Base-by-base conservation (phyloP, 140 eudicot species). In the Anethum foeniculum region DNA sequence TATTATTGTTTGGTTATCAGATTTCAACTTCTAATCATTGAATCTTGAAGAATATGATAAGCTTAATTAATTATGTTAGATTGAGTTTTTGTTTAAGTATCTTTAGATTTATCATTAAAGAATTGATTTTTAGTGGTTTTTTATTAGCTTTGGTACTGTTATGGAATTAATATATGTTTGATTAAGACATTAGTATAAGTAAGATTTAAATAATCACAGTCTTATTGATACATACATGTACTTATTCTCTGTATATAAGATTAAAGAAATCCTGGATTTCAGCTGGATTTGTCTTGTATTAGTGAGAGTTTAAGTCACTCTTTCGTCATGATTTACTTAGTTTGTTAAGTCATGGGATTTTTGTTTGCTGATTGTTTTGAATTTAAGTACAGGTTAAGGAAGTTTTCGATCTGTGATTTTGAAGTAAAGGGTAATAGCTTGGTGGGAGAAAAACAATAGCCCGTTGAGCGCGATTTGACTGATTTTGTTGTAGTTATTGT, bases 281-380 rank as follows among this genome's bases (percentile, higher is more conserved):
- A 65, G 71, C 80, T 80, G 79, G 71, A 71, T 69, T 78, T 71
- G 84, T 73, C 82, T 32, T 54, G 25, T 82, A 80, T 75, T 67
- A 52, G 51, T 58, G 74, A 13, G 77, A 54, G 80, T 21, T 65
- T 82, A 28, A 80, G 83, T 86, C 81, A 38, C 58, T 69, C 65
- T 81, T 80, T 77, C 85, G 82, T 71, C 86, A 84, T 81, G 80
- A 34, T 79, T 80, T 18, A 41, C 44, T 81, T 86, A 84, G 80
- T 86, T 80, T 71, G 81, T 82, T 51, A 82, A 78, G 87, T 86
- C 86, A 47, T 36, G 8, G 15, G 44, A 73, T 46, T 81, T 71
- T 71, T 58, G 83, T 77, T 76, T n/a, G 27, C 65, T 81, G 80
- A 76, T 79, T 44, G 79, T 65, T 38, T 81, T 81, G 65, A 27